Conservation (phyloP, 202 grass and related monocot genomes). For the Panicum virgatum region DNA sequence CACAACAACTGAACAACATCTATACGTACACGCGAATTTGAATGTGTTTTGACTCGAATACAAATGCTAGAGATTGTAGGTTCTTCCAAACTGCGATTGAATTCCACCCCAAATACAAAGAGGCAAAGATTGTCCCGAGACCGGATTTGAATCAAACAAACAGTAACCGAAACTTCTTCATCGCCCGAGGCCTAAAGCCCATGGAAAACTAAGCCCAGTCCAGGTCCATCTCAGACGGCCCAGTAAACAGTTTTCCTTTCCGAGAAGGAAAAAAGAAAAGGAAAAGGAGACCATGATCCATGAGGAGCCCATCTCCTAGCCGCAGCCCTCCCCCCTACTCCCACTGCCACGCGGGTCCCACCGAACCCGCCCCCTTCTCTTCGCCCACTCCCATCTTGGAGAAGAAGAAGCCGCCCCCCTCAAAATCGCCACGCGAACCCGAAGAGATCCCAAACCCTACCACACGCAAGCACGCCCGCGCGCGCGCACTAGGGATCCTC, state of each 20-base stretch:
- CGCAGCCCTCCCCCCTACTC: neutral
- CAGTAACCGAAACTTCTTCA: too few species aligned
- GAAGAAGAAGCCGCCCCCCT: slow-evolving; percentile 3
- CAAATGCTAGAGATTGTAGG: neutral
- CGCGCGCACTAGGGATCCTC: neutral
- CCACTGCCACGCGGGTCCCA: slow-evolving; percentile 15
- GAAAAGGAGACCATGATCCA: neutral
- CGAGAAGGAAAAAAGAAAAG: neutral
- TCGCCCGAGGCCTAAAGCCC: too few species aligned
- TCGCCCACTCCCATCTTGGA: slow-evolving; percentile 9
- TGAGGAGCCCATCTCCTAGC: neutral
- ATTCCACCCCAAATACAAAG: neutral
- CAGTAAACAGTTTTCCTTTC: neutral
- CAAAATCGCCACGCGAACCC: neutral
- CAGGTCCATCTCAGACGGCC: neutral
- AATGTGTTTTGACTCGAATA: neutral
- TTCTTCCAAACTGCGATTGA: neutral
- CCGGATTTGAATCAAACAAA: too few species aligned
- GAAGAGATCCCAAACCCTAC: slow-evolving; percentile 25
- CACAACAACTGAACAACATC: neutral
- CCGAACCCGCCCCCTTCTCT: neutral
- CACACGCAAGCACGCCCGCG: neutral
- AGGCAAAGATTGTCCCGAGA: too few species aligned
- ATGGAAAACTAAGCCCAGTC: neutral
- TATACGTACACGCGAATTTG: neutral